Evolutionary conservation across 345 rosid species (phyloP).

Genomic region (Aegle marmelos): DNA sequence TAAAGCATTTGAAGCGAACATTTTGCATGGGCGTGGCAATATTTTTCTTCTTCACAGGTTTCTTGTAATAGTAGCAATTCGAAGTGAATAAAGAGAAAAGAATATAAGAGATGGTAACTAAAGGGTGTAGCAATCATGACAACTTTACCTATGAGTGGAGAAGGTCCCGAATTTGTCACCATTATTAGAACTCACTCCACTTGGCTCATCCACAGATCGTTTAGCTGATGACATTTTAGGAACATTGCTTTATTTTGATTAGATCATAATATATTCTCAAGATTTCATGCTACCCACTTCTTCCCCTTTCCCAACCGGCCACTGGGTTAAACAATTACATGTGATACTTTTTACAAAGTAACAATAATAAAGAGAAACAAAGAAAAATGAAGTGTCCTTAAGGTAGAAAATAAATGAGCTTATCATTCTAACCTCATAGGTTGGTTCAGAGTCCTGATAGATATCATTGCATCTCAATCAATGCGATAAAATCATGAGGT

Average conservation of each 20-base stretch:
- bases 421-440: not conserved
- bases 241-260: slow-evolving; percentile 1
- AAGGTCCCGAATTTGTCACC: not conserved
- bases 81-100: not conserved
- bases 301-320: not conserved
- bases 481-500: not conserved
- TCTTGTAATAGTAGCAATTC: not conserved
- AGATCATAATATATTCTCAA: not conserved
- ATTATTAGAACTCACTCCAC: not conserved
- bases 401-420: not conserved
- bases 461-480: not conserved
- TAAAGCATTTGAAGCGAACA: not conserved
- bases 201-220: not conserved
- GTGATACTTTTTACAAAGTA: not conserved
- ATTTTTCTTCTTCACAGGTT: not conserved
- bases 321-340: not conserved
- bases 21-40: not conserved
- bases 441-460: slow-evolving; percentile 1
- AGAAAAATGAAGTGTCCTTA: not conserved
- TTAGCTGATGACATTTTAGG: not conserved
- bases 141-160: not conserved
- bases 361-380: not conserved
- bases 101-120: not conserved
- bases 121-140: not conserved
- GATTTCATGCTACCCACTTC: not conserved